phyloP scores from a whole-genome alignment of 2,329 filamentous ascomycete species.

The Trichoderma sp. region DNA sequence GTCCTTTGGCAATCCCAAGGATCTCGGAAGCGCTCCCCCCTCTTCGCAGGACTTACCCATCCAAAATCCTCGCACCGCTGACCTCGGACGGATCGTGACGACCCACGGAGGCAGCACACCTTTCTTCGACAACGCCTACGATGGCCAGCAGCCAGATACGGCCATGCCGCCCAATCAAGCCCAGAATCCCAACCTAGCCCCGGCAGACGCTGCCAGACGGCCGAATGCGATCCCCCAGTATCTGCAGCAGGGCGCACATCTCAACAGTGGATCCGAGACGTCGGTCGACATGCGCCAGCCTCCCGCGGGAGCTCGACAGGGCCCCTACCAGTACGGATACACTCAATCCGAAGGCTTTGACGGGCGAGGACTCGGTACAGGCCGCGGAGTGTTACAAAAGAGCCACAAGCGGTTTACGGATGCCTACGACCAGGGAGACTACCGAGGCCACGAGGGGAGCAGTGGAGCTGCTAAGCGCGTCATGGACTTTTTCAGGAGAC shows the following conservation, averaged over 20 bases:
- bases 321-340: conserved; percentile 50
- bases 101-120: conserved; percentile 43
- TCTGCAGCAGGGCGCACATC: conserved; percentile 48
- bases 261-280: conserved; percentile 57
- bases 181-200: conserved; percentile 47
- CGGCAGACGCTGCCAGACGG: conserved; percentile 43
- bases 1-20: conserved; percentile 59
- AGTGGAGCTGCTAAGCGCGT: conserved; percentile 87
- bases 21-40: conserved; percentile 51
- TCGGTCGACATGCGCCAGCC: conserved; percentile 54
- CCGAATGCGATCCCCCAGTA: conserved; percentile 52
- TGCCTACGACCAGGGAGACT: conserved; percentile 76
- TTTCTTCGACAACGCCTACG: conserved; percentile 46
- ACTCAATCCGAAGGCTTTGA: conserved; percentile 49
- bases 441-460: conserved; percentile 73
- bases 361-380: conserved; percentile 45
- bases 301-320: conserved; percentile 44
- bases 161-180: conserved; percentile 39
- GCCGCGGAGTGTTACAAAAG: conserved; percentile 71
- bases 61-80: conserved; percentile 46
- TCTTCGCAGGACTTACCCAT: conserved; percentile 55
- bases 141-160: conserved; percentile 42
- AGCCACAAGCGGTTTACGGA: conserved; percentile 86
- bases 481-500: conserved; percentile 96
- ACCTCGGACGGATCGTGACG: conserved; percentile 40